phyloP scores from a whole-genome alignment of 768 basidiomycete species.

The Podaxis sp. region DNA sequence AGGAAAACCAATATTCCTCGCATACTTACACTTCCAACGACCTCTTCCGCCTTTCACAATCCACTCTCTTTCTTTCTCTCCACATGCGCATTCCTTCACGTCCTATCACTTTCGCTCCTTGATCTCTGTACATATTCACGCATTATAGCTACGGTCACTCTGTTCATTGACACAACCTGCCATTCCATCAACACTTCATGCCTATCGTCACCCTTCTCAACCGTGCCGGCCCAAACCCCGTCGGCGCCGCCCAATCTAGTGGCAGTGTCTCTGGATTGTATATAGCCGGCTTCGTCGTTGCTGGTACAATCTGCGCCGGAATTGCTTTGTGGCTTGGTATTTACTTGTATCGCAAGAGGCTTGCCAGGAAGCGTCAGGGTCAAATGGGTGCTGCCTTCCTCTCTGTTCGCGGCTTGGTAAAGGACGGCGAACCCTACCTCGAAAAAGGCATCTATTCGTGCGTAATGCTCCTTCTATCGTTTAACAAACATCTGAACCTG shows the following conservation, averaged over 20 bases:
- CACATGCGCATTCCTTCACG: background rate
- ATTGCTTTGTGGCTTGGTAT: slow-evolving; percentile 43
- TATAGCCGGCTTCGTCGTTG: slow-evolving; percentile 52
- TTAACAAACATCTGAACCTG: background rate
- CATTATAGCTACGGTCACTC: background rate
- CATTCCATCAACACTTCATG: slow-evolving; percentile 2
- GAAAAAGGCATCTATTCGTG: slow-evolving; percentile 20
- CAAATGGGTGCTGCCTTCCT: slow-evolving; percentile 42
- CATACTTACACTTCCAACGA: background rate
- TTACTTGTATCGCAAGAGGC: slow-evolving; percentile 39
- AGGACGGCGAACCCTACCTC: slow-evolving; percentile 25
- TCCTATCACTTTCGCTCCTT: slow-evolving; percentile 1
- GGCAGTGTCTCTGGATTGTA: slow-evolving; percentile 28
- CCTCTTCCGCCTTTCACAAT: background rate
- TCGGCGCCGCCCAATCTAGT: slow-evolving; percentile 8
- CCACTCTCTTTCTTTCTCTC: background rate
- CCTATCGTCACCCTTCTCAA: slow-evolving; percentile 9
- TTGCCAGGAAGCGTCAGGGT: slow-evolving; percentile 33
- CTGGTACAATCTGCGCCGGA: slow-evolving; percentile 36
- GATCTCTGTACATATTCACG: background rate
- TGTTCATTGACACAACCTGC: background rate
- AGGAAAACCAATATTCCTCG: background rate
- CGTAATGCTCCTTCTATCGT: slow-evolving; percentile 8
- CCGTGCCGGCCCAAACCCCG: background rate
- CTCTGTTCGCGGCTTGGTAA: slow-evolving; percentile 46